A percentile compares a stretch with the other conserved stretches of the same genome.
Evolutionary conservation across 768 basidiomycete genomes (phyloP).

Genomic region (Dendrothele bispora): DNA sequence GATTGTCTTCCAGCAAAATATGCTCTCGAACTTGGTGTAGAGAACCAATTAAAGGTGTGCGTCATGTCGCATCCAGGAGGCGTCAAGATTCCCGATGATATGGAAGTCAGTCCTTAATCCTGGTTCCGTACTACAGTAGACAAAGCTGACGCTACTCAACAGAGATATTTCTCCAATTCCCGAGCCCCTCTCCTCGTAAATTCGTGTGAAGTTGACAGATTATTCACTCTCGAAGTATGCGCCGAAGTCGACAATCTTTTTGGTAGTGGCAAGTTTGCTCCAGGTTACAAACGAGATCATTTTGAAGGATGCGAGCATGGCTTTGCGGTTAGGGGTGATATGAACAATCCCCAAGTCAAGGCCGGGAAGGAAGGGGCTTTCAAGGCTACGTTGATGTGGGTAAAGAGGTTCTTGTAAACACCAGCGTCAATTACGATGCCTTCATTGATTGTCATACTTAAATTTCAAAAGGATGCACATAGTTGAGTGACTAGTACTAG

Average conservation of each 20-base stretch:
- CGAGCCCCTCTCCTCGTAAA: conserved; percentile 43
- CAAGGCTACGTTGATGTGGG: conserved; percentile 34
- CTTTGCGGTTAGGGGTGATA: conserved; percentile 28
- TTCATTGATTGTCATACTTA: too few species aligned
- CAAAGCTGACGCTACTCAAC: neutral
- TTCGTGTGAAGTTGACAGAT: conserved; percentile 32
- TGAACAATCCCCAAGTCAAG: conserved; percentile 25
- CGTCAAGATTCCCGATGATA: conserved; percentile 57
- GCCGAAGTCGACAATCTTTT: conserved; percentile 35
- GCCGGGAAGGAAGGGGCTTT: conserved; percentile 42
- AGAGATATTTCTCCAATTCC: conserved; percentile 38
- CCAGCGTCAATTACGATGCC: neutral
- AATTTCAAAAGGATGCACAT: too few species aligned
- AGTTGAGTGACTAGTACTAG: too few species aligned
- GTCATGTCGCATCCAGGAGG: conserved; percentile 63
- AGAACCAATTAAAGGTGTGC: conserved; percentile 46
- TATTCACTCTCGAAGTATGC: conserved; percentile 31
- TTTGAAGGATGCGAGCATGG: conserved; percentile 22
- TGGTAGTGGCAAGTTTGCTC: conserved; percentile 26
- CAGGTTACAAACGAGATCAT: conserved; percentile 33
- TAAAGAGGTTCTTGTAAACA: conserved; percentile 23
- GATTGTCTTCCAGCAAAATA: conserved; percentile 41
- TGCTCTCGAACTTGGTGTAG: conserved; percentile 62
- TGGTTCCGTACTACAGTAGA: conserved; percentile 14
- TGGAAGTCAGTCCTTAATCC: conserved; percentile 44